A percentile compares a stretch with the other conserved stretches of the same genome.
These are phyloP conservation scores for Xylariales sp. DNA, from an alignment of 2,329 filamentous ascomycete genomes.

Conservation along the genomic window DNA sequence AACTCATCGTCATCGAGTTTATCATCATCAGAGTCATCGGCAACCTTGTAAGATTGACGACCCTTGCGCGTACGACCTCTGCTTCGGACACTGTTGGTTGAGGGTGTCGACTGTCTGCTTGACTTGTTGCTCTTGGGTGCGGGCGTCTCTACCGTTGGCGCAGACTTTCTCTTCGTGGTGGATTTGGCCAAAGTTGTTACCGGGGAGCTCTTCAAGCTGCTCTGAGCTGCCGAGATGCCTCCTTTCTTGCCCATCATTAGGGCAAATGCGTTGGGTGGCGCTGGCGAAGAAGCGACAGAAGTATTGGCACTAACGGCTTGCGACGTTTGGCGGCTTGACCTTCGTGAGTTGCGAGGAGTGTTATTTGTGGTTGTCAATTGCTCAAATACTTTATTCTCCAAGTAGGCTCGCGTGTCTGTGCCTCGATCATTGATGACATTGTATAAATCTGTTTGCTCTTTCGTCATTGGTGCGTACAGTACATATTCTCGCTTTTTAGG, in stretches of 20 bases:
- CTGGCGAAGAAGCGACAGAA: conserved; percentile 13
- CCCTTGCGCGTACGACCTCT: conserved; percentile 48
- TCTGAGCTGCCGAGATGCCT: conserved; percentile 16
- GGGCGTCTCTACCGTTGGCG: conserved; percentile 25
- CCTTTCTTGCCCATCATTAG: conserved; percentile 47
- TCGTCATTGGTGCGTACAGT: conserved; percentile 85
- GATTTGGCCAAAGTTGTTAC: conserved; percentile 16
- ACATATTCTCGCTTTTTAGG: conserved; percentile 97
- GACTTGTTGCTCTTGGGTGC: conserved; percentile 68
- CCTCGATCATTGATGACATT: conserved; percentile 56
- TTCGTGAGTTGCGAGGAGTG: conserved; percentile 33
- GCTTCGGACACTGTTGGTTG: conserved; percentile 43
- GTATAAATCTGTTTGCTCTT: conserved; percentile 88
- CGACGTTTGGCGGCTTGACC: conserved; percentile 32
- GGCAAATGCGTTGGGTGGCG: conserved; percentile 42
- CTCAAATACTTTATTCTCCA: conserved; percentile 75
- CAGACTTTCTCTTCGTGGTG: conserved; percentile 29
- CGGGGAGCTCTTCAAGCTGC: conserved; percentile 10
- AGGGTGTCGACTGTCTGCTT: conserved; percentile 73
- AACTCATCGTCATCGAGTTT: conserved; percentile 77
- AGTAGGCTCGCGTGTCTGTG: conserved; percentile 63
- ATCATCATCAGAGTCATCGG: conserved; percentile 57
- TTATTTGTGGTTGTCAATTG: conserved; percentile 49
- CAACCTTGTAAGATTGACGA: conserved; percentile 44
- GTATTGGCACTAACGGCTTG: conserved; percentile 28